Conservation (phyloP, 1,284 basidiomycete species). For the Tremellales sp. region DNA sequence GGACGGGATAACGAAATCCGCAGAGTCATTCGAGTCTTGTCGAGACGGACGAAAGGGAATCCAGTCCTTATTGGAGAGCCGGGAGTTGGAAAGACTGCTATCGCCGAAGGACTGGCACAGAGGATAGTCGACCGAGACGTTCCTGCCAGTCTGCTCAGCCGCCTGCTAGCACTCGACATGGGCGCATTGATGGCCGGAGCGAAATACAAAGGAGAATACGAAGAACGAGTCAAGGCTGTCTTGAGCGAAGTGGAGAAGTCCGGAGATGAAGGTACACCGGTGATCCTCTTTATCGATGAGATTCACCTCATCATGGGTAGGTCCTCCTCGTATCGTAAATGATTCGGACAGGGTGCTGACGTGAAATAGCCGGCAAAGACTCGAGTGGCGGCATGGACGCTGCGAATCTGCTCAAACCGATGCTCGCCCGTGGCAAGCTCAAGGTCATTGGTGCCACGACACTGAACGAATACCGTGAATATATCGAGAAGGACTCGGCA, state of each 20-base stretch:
- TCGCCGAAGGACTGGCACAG: constrained; percentile 93
- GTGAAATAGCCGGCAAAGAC: constrained; percentile 33
- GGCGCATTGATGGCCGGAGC: constrained; percentile 61
- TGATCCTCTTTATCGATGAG: constrained; percentile 96
- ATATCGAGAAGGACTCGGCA: constrained; percentile 93
- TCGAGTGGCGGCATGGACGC: constrained; percentile 51
- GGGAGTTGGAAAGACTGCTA: constrained; percentile 88
- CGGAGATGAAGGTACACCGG: constrained; percentile 70
- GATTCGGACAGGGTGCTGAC: constrained; percentile 1
- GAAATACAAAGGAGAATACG: constrained; percentile 95
- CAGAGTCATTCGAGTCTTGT: constrained; percentile 66
- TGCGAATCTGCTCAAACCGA: constrained; percentile 84
- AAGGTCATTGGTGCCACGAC: constrained; percentile 91
- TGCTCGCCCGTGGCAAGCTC: constrained; percentile 85
- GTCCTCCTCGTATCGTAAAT: constrained; percentile 27
- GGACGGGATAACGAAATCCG: constrained; percentile 55
- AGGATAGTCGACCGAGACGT: constrained; percentile 94
- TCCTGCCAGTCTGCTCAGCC: constrained; percentile 76
- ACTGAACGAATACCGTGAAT: constrained; percentile 86
- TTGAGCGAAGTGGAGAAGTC: constrained; percentile 88
- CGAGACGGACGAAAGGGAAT: constrained; percentile 60
- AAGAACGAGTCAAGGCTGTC: constrained; percentile 92
- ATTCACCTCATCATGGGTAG: constrained; percentile 86
- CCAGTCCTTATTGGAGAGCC: constrained; percentile 68
- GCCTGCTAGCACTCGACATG: constrained; percentile 76